A percentile compares a stretch with the other conserved stretches of the same genome.
These are phyloP conservation scores for Ustilago loliicola DNA, from an alignment of 1,284 basidiomycete genomes.

Conservation along the genomic window DNA sequence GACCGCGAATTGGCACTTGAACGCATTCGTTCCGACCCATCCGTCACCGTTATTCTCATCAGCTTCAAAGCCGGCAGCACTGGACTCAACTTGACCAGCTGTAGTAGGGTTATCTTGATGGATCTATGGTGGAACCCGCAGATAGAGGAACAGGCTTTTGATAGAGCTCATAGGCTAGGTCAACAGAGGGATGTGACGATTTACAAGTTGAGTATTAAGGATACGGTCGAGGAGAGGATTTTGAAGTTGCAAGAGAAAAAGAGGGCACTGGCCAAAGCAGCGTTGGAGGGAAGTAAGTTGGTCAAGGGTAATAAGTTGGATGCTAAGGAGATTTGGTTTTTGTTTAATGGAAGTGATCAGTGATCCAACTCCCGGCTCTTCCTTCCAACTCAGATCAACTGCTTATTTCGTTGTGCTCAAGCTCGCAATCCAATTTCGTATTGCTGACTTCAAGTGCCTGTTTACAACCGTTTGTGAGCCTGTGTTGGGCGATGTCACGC, in stretches of 20 bases:
- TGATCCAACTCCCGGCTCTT: not conserved
- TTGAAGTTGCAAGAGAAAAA: slow-evolving; percentile 80
- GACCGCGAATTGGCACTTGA: slow-evolving; percentile 82
- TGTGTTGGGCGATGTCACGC: no score
- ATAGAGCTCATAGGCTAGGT: slow-evolving; percentile 89
- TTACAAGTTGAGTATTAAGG: slow-evolving; percentile 89
- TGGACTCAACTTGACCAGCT: slow-evolving; percentile 92
- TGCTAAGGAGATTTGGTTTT: slow-evolving; percentile 50
- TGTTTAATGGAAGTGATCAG: slow-evolving; percentile 45
- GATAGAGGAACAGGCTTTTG: slow-evolving; percentile 86
- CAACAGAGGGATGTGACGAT: slow-evolving; percentile 89
- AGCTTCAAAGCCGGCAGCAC: slow-evolving; percentile 96
- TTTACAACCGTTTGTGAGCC: no score
- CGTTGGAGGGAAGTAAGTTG: slow-evolving; percentile 87
- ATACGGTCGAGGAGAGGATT: slow-evolving; percentile 91
- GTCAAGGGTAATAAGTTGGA: slow-evolving; percentile 76
- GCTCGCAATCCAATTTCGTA: no score
- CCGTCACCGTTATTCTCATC: slow-evolving; percentile 83
- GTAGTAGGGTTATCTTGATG: slow-evolving; percentile 91
- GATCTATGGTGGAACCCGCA: slow-evolving; percentile 87
- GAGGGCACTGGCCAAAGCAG: slow-evolving; percentile 84
- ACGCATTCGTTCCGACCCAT: slow-evolving; percentile 78
- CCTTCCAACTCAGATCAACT: no score
- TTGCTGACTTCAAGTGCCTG: no score
- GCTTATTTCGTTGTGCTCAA: no score